Base-by-base conservation (phyloP, 176 grass and related monocot species). In the Lolium multiflorum region DNA sequence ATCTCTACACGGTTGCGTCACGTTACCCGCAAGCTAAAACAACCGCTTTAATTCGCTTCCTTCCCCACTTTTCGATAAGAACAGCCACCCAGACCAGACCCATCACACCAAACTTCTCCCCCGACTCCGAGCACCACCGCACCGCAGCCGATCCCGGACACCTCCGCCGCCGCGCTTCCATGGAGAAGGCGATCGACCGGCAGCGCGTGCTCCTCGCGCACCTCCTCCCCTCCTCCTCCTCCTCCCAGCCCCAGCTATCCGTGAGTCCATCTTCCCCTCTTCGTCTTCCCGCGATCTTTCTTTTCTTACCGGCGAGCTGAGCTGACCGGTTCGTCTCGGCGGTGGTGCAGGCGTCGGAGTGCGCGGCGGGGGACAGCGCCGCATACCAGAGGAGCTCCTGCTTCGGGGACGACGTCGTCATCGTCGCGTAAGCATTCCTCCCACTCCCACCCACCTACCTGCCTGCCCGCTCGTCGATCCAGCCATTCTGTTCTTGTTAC, bases 111-210 rank as follows among this genome's bases (percentile, higher is more conserved):
- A 24, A 35, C 31, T 35, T 35, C 11, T 72, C 70, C n/a, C 3
- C 20, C 10, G 12, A 37, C 31, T 35, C 31, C 31, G 31, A 35
- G 31, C 31, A 43, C 16, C 38, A 22, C 4, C 15, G 0, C 65
- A 68, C 3, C 64, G 64, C 35, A 18, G 6, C 15, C 4, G 70
- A 73, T 47, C 46, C 26, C 35, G 1, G 3, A 60, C n/a, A 22
- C 3, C 39, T 47, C 43, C 12, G 41, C 71, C n/a, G n/a, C n/a
- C n/a, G n/a, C n/a, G n/a, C n/a, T n/a, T n/a, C n/a, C 73, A 97
- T 98, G 97, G 97, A 98, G 88, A 98, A 94, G 78, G 94, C 97
- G 18, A 92, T 98, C 88, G 76, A 94, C 21, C 87, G 97, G 74
- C 97, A 98, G 87, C 90, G 92, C 31, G 78, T 98, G 62, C 88